Evolutionary conservation across 2,329 filamentous ascomycete genomes (phyloP), one percentile per base, ranked within the genome.

Genomic region (Didymella exigua): DNA sequence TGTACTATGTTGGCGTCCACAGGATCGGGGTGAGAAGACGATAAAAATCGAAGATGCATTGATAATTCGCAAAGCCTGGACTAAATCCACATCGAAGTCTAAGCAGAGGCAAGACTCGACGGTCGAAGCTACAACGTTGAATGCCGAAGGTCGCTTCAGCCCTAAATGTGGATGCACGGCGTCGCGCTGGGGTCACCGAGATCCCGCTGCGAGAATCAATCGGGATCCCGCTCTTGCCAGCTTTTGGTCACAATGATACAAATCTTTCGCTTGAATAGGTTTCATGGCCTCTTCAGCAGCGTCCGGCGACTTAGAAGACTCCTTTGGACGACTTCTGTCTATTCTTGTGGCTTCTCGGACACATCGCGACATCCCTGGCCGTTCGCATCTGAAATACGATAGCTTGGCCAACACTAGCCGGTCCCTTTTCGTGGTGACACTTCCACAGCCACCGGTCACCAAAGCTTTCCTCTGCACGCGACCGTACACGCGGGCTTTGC

Each of bases 181-280:
- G 50, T 31, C 36, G 18, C 7, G 11, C 41, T 36, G 36, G 40
- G 42, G 50, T 56, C 36, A 50, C 57, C 64, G 59, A 62, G 31
- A 42, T 37, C 34, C 61, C 60, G 64, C 21, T 24, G 56, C 63
- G 59, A 62, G 30, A 49, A 63, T 59, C 26, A 56, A 41, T 40
- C 63, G 63, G 63, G 63, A 60, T 13, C 19, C 23, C 6, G 23
- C 21, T 2, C 6, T 42, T 38, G 19, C 48, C 23, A 9, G 16
- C 5, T 11, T 10, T 31, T 34, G 16, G 14, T 5, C 27, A 10
- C 26, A 34, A 29, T n/a, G 16, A 27, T 11, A 16, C 30, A 27
- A 21, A 13, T 23, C 7, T 16, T 24, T n/a, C 29, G 19, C 21
- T 2, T 14, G 18, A 43, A 19, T 13, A 21, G 19, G 11, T 18